Percentiles rank a stretch among this genome's conserved stretches.
Conservation (phyloP, 2,329 filamentous ascomycete genomes). For the Macrophomina phaseolina region DNA sequence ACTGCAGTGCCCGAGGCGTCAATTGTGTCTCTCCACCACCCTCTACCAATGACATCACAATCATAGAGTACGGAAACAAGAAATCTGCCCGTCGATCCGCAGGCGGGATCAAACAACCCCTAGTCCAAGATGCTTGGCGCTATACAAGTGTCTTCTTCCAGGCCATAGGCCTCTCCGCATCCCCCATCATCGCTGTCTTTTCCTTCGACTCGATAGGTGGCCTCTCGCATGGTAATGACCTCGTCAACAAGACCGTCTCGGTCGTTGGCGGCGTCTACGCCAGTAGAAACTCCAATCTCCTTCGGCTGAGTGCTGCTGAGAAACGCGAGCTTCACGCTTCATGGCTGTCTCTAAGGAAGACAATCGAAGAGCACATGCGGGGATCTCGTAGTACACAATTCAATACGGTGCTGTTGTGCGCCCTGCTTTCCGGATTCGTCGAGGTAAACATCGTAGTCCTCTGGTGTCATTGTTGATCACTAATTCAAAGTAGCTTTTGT, state of each 20-base stretch:
- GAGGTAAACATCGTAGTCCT: neutral
- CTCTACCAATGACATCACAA: slow-evolving; percentile 8
- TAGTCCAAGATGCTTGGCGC: slow-evolving; percentile 23
- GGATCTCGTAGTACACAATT: slow-evolving; percentile 9
- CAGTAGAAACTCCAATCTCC: slow-evolving; percentile 18
- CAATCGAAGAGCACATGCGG: neutral
- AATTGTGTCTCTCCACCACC: slow-evolving; percentile 17
- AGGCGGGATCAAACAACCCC: neutral
- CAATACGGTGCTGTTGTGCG: slow-evolving; percentile 19
- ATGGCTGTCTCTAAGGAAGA: neutral
- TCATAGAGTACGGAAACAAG: slow-evolving; percentile 18
- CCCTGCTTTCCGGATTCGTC: slow-evolving; percentile 2
- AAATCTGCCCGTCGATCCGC: neutral
- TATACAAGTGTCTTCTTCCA: slow-evolving; percentile 26
- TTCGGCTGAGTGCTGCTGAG: slow-evolving; percentile 9
- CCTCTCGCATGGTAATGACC: slow-evolving; percentile 18
- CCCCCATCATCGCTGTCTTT: slow-evolving; percentile 25
- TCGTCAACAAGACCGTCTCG: slow-evolving; percentile 23
- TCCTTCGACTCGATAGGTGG: slow-evolving; percentile 21
- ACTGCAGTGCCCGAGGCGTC: slow-evolving; percentile 22
- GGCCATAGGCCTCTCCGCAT: slow-evolving; percentile 22
- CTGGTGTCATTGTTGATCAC: neutral
- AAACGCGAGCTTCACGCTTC: slow-evolving; percentile 10
- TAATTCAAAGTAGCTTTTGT: slow-evolving; percentile 6
- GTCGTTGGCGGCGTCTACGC: slow-evolving; percentile 24